Base-by-base conservation (phyloP, 805 yeast genomes). In the Ogataea sp. region DNA sequence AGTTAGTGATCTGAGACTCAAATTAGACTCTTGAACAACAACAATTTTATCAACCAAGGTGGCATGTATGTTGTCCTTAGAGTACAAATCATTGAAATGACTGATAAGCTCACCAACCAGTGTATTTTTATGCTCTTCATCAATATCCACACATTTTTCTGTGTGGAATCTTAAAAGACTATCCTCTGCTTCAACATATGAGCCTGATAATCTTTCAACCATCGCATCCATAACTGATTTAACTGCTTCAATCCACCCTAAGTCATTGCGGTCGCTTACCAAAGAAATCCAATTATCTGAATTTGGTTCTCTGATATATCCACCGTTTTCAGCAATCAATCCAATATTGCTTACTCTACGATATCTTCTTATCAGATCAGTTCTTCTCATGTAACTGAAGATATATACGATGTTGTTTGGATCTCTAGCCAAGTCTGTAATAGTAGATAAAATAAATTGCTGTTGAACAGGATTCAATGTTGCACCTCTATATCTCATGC, bases 251-350 rank as follows among this genome's bases (percentile, higher is more conserved):
- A 78, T 69, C 88, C 90, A 83, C 16, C 63, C 63, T 46, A 70
- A 59, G 39, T 68, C 65, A 24, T 67, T 73, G 0, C 43, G 34
- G 43, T 75, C 75, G 41, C 75, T 73, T 24, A 77, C 75, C 18
- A 82, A 65, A 2, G 82, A 69, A 36, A 72, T 60, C 95, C 95
- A 86, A 11, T 65, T 59, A 14, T 65, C 59, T 21, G 64, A 47
- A 17, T 73, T 69, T 14, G 71, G 70, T 16, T 76, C 51, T 55
- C 73, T 79, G 26, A 90, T 69, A 51, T 73, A 86, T 0, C 87
- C 94, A 28, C 97, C 97, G 53, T 82, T 80, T 58, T 89, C 97
- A 1, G 96, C 95, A 45, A 90, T 78, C 38, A 90, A 65, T 0
- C 97, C 97, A 24, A 89, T 52, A 31, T 75, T 75, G 1, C 82